phyloP scores from a whole-genome alignment of 2,329 filamentous ascomycete genomes.

The Curvularia sp. region DNA sequence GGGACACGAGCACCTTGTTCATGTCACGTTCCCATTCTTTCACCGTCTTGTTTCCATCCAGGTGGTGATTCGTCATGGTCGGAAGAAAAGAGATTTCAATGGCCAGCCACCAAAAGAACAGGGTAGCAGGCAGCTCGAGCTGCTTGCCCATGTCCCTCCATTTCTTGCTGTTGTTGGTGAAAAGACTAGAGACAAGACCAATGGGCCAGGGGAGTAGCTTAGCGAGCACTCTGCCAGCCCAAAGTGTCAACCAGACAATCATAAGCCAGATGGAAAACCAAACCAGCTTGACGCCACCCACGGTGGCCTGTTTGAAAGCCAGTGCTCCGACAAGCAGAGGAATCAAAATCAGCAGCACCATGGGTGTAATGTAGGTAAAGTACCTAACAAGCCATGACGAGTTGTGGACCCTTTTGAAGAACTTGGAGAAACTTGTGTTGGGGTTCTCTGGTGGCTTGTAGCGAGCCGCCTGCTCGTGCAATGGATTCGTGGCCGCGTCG shows the following conservation, averaged over 20 bases:
- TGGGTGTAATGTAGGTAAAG: constrained; percentile 72
- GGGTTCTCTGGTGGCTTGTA: constrained; percentile 71
- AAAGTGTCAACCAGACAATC: constrained; percentile 89
- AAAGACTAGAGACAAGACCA: constrained; percentile 71
- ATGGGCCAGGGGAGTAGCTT: constrained; percentile 70
- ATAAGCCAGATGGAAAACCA: constrained; percentile 98
- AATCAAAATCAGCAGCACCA: constrained; percentile 70
- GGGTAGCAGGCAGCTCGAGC: constrained; percentile 81
- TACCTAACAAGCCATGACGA: constrained; percentile 73
- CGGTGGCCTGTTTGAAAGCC: constrained; percentile 64
- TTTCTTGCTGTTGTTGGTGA: constrained; percentile 89
- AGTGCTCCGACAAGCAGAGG: constrained; percentile 71
- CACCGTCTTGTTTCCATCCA: constrained; percentile 60
- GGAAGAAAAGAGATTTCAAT: constrained; percentile 86
- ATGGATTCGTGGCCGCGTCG: constrained; percentile 70
- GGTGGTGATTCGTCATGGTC: constrained; percentile 73
- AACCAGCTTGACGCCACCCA: constrained; percentile 77
- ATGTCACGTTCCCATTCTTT: constrained; percentile 76
- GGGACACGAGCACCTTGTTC: constrained; percentile 83
- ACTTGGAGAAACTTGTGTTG: constrained; percentile 66
- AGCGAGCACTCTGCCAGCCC: constrained; percentile 72
- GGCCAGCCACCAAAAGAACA: constrained; percentile 92
- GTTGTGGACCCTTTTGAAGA: constrained; percentile 70
- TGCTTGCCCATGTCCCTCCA: constrained; percentile 89
- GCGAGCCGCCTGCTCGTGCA: constrained; percentile 70